A percentile compares a stretch with the other conserved stretches of the same genome.
These are phyloP conservation scores for Suillus decipiens DNA, from an alignment of 768 basidiomycete genomes.

Conservation along the genomic window DNA sequence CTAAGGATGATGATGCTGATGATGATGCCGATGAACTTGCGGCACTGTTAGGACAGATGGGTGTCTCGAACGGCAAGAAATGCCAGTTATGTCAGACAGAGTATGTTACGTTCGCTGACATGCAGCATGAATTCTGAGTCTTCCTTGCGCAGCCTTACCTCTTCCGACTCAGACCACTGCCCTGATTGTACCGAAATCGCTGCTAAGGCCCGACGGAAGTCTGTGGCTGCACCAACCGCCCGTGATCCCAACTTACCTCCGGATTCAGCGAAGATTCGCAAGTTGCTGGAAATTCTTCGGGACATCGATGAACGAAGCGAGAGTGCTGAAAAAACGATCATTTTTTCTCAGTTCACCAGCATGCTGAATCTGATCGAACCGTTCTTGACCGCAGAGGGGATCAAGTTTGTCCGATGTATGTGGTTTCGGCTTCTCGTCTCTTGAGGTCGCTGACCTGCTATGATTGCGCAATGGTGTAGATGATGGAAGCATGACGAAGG, in stretches of 20 bases:
- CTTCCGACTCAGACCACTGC: conserved; percentile 48
- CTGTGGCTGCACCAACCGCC: conserved; percentile 24
- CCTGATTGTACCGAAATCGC: conserved; percentile 58
- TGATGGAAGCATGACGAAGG: conserved; percentile 83
- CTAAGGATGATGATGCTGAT: conserved; percentile 53
- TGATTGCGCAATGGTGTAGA: conserved; percentile 48
- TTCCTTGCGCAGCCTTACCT: conserved; percentile 6
- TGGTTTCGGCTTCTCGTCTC: conserved; percentile 20
- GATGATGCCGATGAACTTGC: conserved; percentile 75
- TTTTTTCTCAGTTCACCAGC: conserved; percentile 92
- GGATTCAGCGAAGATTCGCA: conserved; percentile 84
- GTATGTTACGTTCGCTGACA: conserved; percentile 44
- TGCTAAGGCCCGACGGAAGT: conserved; percentile 46
- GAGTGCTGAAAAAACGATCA: conserved; percentile 85
- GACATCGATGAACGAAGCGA: conserved; percentile 61
- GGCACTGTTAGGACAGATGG: conserved; percentile 68
- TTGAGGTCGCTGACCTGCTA: conserved; percentile 12
- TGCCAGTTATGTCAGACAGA: conserved; percentile 77
- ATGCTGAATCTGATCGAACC: conserved; percentile 87
- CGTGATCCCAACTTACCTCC: conserved; percentile 49
- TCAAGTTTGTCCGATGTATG: conserved; percentile 87
- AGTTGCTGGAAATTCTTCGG: conserved; percentile 71
- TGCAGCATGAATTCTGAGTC: background rate
- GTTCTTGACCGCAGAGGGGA: conserved; percentile 67
- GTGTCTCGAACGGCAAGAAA: conserved; percentile 56